A percentile compares a stretch with the other conserved stretches of the same genome.
Evolutionary conservation across 805 yeast genomes (phyloP).

Genomic region (Saturnispora quitensis): DNA sequence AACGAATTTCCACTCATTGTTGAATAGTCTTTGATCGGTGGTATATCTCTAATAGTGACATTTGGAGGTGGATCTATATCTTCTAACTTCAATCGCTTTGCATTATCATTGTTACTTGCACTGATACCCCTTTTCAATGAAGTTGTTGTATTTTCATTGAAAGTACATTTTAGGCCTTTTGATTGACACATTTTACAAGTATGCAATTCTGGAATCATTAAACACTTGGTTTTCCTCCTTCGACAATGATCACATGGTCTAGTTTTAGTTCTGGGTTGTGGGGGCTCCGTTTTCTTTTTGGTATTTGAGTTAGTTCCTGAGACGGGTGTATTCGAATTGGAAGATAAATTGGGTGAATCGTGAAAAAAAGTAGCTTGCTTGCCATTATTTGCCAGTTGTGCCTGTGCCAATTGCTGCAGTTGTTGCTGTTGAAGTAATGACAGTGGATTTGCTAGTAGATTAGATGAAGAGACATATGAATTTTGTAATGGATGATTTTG

Average conservation of each 20-base stretch:
- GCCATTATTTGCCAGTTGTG: background rate
- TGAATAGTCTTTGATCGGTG: slow-evolving; percentile 62
- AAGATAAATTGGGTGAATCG: background rate
- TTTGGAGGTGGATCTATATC: slow-evolving; percentile 32
- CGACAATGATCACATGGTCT: slow-evolving; percentile 84
- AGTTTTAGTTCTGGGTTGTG: slow-evolving; percentile 35
- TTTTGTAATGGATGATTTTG: background rate
- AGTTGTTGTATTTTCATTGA: slow-evolving; percentile 42
- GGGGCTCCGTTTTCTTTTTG: slow-evolving; percentile 19
- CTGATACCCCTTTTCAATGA: slow-evolving; percentile 31
- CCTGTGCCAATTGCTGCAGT: background rate
- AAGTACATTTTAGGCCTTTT: slow-evolving; percentile 67
- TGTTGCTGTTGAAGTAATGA: slow-evolving; percentile 10
- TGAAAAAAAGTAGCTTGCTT: background rate
- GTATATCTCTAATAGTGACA: slow-evolving; percentile 39
- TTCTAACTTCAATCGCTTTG: slow-evolving; percentile 27
- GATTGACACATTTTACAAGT: slow-evolving; percentile 72
- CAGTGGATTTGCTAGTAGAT: slow-evolving; percentile 3
- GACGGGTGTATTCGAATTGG: background rate
- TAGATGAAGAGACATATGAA: background rate
- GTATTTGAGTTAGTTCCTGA: background rate
- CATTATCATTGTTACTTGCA: slow-evolving; percentile 14
- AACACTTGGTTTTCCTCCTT: slow-evolving; percentile 71
- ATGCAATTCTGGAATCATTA: slow-evolving; percentile 49
- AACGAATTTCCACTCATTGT: slow-evolving; percentile 53